Percentiles rank a stretch among this genome's conserved stretches.
phyloP scores from a whole-genome alignment of 2,329 filamentous ascomycete genomes.

The Ceratocystis destructans region DNA sequence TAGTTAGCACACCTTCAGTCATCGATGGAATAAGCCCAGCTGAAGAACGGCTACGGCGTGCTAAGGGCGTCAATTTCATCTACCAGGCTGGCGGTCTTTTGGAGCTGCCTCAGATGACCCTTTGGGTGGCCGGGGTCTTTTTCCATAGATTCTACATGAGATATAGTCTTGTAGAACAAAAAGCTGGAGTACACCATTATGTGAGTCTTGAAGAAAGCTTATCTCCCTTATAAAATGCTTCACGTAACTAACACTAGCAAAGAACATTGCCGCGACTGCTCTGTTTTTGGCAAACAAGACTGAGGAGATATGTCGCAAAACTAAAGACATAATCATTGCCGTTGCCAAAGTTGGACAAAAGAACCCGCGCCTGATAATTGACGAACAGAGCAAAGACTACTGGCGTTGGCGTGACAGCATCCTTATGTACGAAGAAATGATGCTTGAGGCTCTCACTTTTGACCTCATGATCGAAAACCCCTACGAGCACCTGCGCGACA shows the following conservation, averaged over 20 bases:
- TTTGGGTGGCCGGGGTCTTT: constrained; percentile 85
- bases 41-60: constrained; percentile 66
- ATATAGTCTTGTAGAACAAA: constrained; percentile 62
- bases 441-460: constrained; percentile 86
- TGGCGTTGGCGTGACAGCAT: constrained; percentile 97
- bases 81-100: constrained; percentile 85
- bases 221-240: not conserved
- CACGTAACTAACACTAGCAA: not conserved
- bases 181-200: constrained; percentile 75
- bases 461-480: constrained; percentile 84
- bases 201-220: constrained; percentile 36
- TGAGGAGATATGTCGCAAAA: constrained; percentile 92
- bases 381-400: constrained; percentile 96
- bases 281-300: constrained; percentile 94
- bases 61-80: constrained; percentile 94
- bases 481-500: constrained; percentile 70
- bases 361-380: constrained; percentile 74
- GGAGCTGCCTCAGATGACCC: constrained; percentile 78
- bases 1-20: constrained; percentile 69
- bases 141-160: constrained; percentile 96
- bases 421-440: constrained; percentile 77
- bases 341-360: constrained; percentile 93
- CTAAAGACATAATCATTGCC: constrained; percentile 84
- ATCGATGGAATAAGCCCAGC: constrained; percentile 63
- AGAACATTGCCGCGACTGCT: constrained; percentile 77